Percentiles rank a stretch among this genome's conserved stretches.
These are phyloP conservation scores for Laetiporus sulphureus DNA, from an alignment of 1,284 basidiomycete genomes.

Conservation along the genomic window DNA sequence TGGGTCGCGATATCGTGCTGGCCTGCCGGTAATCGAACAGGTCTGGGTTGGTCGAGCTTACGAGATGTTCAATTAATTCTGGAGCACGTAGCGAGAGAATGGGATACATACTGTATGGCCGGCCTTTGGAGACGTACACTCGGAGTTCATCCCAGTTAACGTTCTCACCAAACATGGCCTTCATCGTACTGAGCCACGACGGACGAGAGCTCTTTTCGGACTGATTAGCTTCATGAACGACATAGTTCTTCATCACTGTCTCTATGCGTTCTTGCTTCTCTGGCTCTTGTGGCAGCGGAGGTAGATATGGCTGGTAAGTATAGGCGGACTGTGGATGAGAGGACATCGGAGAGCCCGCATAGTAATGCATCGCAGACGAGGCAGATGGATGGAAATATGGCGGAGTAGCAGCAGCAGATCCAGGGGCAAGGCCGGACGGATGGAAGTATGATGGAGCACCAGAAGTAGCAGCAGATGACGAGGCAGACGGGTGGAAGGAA, in stretches of 20 bases:
- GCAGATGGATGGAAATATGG: conserved; percentile 5
- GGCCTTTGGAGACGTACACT: conserved; percentile 51
- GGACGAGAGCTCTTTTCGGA: conserved; percentile 40
- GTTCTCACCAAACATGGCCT: conserved; percentile 70
- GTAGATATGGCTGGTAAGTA: conserved; percentile 3
- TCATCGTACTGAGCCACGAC: conserved; percentile 65
- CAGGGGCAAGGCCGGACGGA: too few species aligned
- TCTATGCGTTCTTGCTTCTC: conserved; percentile 31
- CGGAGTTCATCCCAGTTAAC: conserved; percentile 64
- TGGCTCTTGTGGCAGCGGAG: conserved; percentile 9
- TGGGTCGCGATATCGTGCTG: conserved; percentile 70
- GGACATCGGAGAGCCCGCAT: neutral
- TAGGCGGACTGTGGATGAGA: neutral
- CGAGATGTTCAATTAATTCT: conserved; percentile 5
- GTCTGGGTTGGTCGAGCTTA: conserved; percentile 53
- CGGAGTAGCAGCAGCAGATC: neutral
- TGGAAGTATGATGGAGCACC: neutral
- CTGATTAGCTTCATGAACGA: conserved; percentile 55
- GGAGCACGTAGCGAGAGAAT: conserved; percentile 1
- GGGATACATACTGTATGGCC: conserved; percentile 48
- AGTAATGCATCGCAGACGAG: conserved; percentile 1
- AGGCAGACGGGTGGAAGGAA: too few species aligned
- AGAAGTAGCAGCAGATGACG: too few species aligned
- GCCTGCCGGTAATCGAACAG: conserved; percentile 60
- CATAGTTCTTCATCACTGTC: conserved; percentile 53